phyloP scores from a whole-genome alignment of 1,284 basidiomycete species.

The Naganishia cerealis region DNA sequence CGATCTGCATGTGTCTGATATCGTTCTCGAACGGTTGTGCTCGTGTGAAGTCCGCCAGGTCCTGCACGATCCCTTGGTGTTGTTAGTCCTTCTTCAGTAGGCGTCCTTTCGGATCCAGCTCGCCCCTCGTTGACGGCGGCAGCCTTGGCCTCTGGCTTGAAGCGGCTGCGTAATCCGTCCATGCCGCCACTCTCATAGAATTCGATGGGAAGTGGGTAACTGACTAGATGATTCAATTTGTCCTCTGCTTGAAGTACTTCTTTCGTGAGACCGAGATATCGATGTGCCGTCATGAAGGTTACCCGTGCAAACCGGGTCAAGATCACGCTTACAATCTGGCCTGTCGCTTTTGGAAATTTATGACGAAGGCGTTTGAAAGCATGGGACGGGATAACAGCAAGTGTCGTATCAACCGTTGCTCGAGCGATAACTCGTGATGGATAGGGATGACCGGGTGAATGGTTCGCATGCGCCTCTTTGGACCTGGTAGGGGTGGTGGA shows the following conservation, averaged over 20 bases:
- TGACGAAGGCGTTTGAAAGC: constrained; percentile 74
- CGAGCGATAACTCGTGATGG: constrained; percentile 63
- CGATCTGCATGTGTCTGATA: neutral
- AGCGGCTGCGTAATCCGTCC: constrained; percentile 81
- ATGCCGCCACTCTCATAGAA: constrained; percentile 96
- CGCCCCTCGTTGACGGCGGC: neutral
- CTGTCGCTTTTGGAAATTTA: constrained; percentile 80
- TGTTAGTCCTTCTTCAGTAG: neutral
- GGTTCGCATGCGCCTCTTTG: neutral
- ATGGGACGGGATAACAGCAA: constrained; percentile 98
- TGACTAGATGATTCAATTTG: constrained; percentile 92
- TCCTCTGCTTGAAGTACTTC: constrained; percentile 96
- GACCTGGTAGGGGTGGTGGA: neutral
- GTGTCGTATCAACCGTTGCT: constrained; percentile 87
- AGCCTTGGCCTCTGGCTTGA: constrained; percentile 51
- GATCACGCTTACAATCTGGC: constrained; percentile 92
- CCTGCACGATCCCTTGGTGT: neutral
- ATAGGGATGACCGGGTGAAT: neutral
- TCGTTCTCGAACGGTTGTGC: constrained; percentile 4
- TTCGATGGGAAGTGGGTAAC: constrained; percentile 82
- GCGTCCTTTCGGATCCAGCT: neutral
- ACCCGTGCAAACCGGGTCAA: constrained; percentile 93
- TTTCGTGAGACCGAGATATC: constrained; percentile 89
- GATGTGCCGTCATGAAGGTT: constrained; percentile 88
- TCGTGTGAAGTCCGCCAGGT: neutral